Evolutionary conservation across 1,139 yeast genomes (phyloP).

Genomic region (Blastobotrys petasosporus): DNA sequence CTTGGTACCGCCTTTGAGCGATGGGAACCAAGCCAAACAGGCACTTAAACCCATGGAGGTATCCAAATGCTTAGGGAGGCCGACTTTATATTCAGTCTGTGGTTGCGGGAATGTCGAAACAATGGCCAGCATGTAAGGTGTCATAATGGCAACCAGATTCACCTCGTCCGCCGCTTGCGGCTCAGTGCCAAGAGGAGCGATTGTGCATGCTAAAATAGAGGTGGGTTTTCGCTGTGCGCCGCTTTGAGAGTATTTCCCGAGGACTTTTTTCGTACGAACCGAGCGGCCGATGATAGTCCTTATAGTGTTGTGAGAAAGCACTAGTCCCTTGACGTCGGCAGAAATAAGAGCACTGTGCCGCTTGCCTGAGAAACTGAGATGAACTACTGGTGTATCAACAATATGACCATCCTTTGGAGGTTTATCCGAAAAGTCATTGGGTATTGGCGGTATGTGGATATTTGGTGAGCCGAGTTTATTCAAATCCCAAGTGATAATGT

Average conservation of each 20-base stretch:
- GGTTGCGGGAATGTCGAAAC: conserved; percentile 51
- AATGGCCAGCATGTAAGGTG: conserved; percentile 46
- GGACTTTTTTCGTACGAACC: conserved; percentile 45
- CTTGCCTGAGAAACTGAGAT: conserved; percentile 49
- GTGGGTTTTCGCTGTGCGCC: conserved; percentile 24
- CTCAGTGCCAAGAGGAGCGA: conserved; percentile 51
- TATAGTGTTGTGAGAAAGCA: conserved; percentile 55
- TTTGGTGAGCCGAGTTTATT: conserved; percentile 30
- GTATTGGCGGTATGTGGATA: conserved; percentile 35
- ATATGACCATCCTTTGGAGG: conserved; percentile 49
- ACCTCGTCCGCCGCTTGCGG: conserved; percentile 48
- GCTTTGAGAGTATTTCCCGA: conserved; percentile 43
- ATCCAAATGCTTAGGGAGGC: conserved; percentile 40
- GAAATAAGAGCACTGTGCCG: conserved; percentile 55
- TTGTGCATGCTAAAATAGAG: conserved; percentile 38
- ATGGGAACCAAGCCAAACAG: conserved; percentile 57
- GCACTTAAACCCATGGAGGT: conserved; percentile 40
- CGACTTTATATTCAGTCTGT: conserved; percentile 49
- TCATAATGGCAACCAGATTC: conserved; percentile 58
- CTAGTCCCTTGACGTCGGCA: conserved; percentile 54
- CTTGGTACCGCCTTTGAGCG: conserved; percentile 24
- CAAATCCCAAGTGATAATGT: conserved; percentile 44
- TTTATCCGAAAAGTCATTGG: conserved; percentile 19
- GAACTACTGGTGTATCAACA: conserved; percentile 41
- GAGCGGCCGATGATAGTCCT: conserved; percentile 49